Conservation (phyloP, 2,329 filamentous ascomycete species). For the Cladosporium sp. region DNA sequence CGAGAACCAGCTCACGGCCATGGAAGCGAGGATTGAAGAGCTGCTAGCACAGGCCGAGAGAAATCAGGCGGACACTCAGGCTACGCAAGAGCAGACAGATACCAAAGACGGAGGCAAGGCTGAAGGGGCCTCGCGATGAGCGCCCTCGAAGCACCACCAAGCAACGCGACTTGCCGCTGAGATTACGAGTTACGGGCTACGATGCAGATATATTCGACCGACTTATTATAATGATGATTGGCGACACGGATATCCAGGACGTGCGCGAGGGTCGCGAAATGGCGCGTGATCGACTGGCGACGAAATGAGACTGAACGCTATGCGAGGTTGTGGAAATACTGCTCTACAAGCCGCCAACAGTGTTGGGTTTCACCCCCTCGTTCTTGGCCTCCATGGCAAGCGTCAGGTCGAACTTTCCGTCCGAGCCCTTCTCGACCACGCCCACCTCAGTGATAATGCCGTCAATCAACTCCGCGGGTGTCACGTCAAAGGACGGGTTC, state of each 20-base stretch:
- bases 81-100: background rate
- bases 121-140: background rate
- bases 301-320: background rate
- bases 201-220: too few relatives aligned
- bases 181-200: too few relatives aligned
- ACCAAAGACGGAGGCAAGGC: background rate
- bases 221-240: background rate
- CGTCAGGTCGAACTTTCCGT: conserved; percentile 58
- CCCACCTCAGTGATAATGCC: conserved; percentile 90
- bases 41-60: conserved; percentile 45
- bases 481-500: conserved; percentile 97
- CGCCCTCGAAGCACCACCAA: too few relatives aligned
- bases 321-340: background rate
- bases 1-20: conserved; percentile 47
- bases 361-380: conserved; percentile 29
- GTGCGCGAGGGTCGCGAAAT: background rate
- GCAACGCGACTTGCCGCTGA: too few relatives aligned
- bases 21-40: conserved; percentile 52
- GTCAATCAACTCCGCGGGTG: conserved; percentile 81
- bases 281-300: background rate
- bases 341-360: conserved; percentile 24
- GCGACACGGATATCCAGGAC: background rate
- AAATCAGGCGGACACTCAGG: conserved; percentile 18
- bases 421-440: conserved; percentile 67
- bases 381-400: conserved; percentile 28